Conservation (phyloP, 768 basidiomycete species). For the Exidia glandulosa region DNA sequence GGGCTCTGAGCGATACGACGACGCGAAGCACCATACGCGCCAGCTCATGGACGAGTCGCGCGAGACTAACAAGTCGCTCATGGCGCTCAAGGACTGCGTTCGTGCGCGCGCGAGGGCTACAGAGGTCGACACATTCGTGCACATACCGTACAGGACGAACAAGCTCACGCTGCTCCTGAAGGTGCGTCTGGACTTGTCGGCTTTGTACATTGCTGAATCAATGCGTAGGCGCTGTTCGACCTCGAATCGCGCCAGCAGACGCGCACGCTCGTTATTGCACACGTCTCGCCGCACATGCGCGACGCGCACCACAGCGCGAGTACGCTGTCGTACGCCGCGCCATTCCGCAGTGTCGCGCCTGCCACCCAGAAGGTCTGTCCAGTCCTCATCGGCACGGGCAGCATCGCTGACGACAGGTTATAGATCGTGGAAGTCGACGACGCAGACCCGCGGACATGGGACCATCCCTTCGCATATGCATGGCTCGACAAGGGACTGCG, state of each 20-base stretch:
- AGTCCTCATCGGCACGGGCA: background rate
- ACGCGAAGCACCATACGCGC: slow-evolving; percentile 24
- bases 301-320: slow-evolving; percentile 23
- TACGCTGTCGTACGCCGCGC: slow-evolving; percentile 24
- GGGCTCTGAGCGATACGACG: slow-evolving; percentile 26
- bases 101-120: slow-evolving; percentile 26
- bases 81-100: slow-evolving; percentile 28
- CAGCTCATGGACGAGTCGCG: slow-evolving; percentile 24
- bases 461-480: slow-evolving; percentile 17
- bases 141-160: slow-evolving; percentile 25
- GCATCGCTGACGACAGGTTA: slow-evolving; percentile 16
- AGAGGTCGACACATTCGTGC: slow-evolving; percentile 24
- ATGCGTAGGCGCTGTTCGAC: slow-evolving; percentile 23
- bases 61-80: slow-evolving; percentile 27
- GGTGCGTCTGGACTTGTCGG: slow-evolving; percentile 5
- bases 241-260: slow-evolving; percentile 21
- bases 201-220: background rate
- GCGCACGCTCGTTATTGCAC: slow-evolving; percentile 23
- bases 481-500: slow-evolving; percentile 19
- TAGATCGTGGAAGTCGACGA: too few species aligned
- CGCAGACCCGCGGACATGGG: slow-evolving; percentile 24
- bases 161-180: slow-evolving; percentile 27
- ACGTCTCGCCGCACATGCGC: slow-evolving; percentile 27
- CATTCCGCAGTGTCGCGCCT: slow-evolving; percentile 21
- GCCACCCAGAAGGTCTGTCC: slow-evolving; percentile 10